Evolutionary conservation across 2,329 filamentous ascomycete genomes (phyloP).

Genomic region (Botryotinia narcissicola): DNA sequence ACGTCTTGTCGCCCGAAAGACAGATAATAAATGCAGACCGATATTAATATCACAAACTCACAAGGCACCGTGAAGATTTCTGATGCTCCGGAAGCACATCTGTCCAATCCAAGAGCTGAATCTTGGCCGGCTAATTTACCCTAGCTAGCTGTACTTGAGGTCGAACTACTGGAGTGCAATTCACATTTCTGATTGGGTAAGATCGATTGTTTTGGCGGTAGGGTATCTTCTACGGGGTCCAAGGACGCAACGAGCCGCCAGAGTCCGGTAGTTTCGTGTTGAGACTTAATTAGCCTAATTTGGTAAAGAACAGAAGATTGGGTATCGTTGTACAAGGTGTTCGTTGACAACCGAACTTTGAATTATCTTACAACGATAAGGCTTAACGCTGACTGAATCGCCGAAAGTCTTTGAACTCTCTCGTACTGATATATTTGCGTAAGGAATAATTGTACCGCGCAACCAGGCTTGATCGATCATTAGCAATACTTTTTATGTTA

Average conservation of each 20-base stretch:
- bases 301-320: neutral
- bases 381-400: neutral
- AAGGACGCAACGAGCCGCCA: neutral
- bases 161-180: neutral
- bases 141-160: neutral
- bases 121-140: neutral
- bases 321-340: neutral
- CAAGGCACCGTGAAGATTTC: neutral
- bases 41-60: neutral
- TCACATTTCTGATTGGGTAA: neutral
- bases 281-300: neutral
- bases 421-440: neutral
- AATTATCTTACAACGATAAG: neutral
- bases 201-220: neutral
- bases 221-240: neutral
- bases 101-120: neutral
- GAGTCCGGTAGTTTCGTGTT: neutral
- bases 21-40: neutral
- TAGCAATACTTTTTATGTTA: neutral
- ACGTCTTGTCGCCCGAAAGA: neutral
- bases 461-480: neutral
- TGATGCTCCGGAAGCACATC: neutral
- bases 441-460: neutral
- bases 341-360: neutral
- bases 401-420: neutral